Conservation (phyloP, 192 early-diverging fungal species). For the Lunasporangiospora selenospora region DNA sequence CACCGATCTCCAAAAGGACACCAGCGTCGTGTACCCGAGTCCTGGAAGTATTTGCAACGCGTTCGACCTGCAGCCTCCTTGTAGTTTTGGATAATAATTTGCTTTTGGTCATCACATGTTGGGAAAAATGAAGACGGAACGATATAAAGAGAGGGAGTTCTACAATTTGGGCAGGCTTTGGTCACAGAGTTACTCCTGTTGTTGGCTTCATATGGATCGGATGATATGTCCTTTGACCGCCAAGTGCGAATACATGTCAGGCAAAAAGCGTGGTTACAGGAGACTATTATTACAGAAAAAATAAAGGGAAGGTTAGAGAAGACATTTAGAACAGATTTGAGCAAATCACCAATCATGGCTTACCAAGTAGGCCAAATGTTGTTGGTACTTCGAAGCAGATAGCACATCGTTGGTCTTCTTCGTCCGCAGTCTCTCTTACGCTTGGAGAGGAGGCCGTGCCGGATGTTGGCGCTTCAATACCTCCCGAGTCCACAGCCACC, state of each 20-base stretch:
- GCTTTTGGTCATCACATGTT: slow-evolving; percentile 24
- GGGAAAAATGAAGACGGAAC: slow-evolving; percentile 44
- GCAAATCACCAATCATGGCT: neutral
- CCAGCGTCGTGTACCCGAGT: slow-evolving; percentile 36
- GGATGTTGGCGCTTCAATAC: no score
- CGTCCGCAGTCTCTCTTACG: no score
- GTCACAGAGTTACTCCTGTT: slow-evolving; percentile 21
- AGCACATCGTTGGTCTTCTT: slow-evolving; percentile 32
- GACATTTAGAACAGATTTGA: neutral
- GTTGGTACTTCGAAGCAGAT: slow-evolving; percentile 35
- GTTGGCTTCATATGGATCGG: slow-evolving; percentile 1
- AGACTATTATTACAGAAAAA: slow-evolving; percentile 7
- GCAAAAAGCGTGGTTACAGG: slow-evolving; percentile 47
- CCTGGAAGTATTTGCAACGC: slow-evolving; percentile 14
- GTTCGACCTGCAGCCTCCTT: neutral
- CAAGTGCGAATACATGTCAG: slow-evolving; percentile 43
- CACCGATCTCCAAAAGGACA: slow-evolving; percentile 42
- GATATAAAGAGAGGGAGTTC: slow-evolving; percentile 37
- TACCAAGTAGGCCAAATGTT: slow-evolving; percentile 43
- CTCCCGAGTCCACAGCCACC: slow-evolving; percentile 1
- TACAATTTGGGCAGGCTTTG: slow-evolving; percentile 42
- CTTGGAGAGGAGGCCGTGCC: no score
- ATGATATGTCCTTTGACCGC: slow-evolving; percentile 33
- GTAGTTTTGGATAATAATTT: slow-evolving; percentile 29
- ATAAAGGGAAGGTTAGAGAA: neutral